Percentiles rank a stretch among this genome's conserved stretches.
These are phyloP conservation scores for Metschnikowia kofuensis DNA, from an alignment of 805 yeast genomes.

Conservation along the genomic window DNA sequence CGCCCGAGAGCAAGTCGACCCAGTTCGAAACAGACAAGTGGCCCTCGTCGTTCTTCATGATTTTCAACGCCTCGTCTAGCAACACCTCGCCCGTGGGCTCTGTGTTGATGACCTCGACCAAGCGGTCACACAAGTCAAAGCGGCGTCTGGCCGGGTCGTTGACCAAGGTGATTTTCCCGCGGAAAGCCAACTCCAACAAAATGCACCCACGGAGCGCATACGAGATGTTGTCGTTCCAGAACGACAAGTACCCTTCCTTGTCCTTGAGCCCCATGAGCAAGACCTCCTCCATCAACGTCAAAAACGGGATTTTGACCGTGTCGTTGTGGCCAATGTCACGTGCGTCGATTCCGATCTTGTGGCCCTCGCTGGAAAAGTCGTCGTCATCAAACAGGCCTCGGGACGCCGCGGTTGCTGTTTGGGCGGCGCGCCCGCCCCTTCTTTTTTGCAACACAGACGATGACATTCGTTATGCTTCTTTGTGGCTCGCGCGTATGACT, in stretches of 20 bases:
- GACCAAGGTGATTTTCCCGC: constrained; percentile 84
- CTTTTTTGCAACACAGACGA: constrained; percentile 72
- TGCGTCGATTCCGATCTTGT: constrained; percentile 81
- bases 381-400: constrained; percentile 17
- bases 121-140: constrained; percentile 81
- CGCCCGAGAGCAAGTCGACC: constrained; percentile 93
- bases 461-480: background rate
- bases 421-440: constrained; percentile 45
- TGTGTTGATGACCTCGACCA: constrained; percentile 82
- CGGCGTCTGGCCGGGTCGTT: constrained; percentile 91
- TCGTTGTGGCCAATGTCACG: constrained; percentile 49
- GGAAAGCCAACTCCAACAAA: constrained; percentile 83
- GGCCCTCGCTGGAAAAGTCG: constrained; percentile 29
- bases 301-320: constrained; percentile 53
- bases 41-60: constrained; percentile 83
- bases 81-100: constrained; percentile 92
- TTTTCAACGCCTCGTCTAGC: constrained; percentile 86
- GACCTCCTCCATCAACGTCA: constrained; percentile 96
- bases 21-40: constrained; percentile 77
- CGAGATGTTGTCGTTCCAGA: constrained; percentile 97
- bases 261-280: constrained; percentile 90
- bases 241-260: constrained; percentile 91
- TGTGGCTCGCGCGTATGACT: too few species aligned
- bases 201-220: constrained; percentile 96
- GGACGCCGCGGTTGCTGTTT: constrained; percentile 10